phyloP scores from a whole-genome alignment of 345 rosid genomes.

The Stellera chamaejasme region DNA sequence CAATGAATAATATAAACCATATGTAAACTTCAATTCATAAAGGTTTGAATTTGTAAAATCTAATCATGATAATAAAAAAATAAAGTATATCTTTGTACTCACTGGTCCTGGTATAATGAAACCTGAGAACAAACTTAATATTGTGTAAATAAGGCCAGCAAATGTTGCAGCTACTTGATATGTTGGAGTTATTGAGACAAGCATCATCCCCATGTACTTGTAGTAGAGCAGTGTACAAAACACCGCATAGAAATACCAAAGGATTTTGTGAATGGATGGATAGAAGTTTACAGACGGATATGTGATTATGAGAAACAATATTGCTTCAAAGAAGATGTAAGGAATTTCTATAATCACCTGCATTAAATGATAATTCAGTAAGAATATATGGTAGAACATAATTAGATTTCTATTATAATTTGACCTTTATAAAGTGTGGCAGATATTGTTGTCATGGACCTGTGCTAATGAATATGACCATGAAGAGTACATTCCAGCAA shows the following conservation, averaged over 20 bases:
- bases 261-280: conserved; percentile 27
- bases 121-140: conserved; percentile 32
- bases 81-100: conserved; percentile 4
- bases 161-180: conserved; percentile 26
- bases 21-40: background rate
- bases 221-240: conserved; percentile 33
- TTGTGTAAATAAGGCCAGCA: conserved; percentile 21
- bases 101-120: conserved; percentile 43
- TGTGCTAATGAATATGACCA: conserved; percentile 56
- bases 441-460: conserved; percentile 19
- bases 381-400: background rate
- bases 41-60: background rate
- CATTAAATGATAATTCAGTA: background rate
- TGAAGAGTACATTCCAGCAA: conserved; percentile 52
- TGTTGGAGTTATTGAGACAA: conserved; percentile 33
- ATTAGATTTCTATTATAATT: background rate
- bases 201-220: conserved; percentile 42
- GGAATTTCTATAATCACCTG: conserved; percentile 41
- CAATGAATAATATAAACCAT: background rate
- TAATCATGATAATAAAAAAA: background rate
- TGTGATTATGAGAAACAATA: conserved; percentile 25
- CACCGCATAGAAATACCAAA: conserved; percentile 37
- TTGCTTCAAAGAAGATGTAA: conserved; percentile 28
- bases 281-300: conserved; percentile 30
- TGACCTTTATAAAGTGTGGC: background rate